A percentile compares a stretch with the other conserved stretches of the same genome.
Evolutionary conservation across 371 early-diverging fungal species (phyloP).

Genomic region (Syncephalastrum monosporum): DNA sequence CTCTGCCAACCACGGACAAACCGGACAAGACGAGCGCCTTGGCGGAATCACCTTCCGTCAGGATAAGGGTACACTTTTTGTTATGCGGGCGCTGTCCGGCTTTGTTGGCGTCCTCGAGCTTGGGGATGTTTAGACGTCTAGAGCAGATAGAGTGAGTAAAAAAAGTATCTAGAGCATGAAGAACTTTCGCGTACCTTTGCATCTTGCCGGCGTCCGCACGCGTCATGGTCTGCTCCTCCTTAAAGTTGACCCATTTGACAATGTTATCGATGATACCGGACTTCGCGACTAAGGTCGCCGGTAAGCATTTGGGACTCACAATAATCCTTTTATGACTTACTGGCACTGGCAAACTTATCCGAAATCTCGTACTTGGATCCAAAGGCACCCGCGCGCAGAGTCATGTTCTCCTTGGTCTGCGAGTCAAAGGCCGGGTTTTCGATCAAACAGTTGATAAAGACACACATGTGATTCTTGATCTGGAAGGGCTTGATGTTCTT

Average conservation of each 20-base stretch:
- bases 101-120: conserved; percentile 98
- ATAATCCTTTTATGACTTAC: conserved; percentile 21
- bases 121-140: conserved; percentile 86
- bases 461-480: conserved; percentile 90
- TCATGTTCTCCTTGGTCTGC: conserved; percentile 99
- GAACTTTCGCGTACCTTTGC: conserved; percentile 15
- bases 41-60: conserved; percentile 99
- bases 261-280: conserved; percentile 90
- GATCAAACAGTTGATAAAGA: conserved; percentile 97
- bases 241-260: conserved; percentile 76
- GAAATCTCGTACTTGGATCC: conserved; percentile 84
- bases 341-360: conserved; percentile 85
- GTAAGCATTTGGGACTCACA: conserved; percentile 1
- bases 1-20: conserved; percentile 92
- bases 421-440: conserved; percentile 99
- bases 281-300: conserved; percentile 50
- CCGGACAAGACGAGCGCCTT: conserved; percentile 97
- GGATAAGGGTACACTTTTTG: conserved; percentile 92
- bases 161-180: background rate
- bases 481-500: conserved; percentile 80
- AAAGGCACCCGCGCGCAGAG: conserved; percentile 81
- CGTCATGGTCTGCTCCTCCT: conserved; percentile 85
- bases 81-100: conserved; percentile 85
- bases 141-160: background rate
- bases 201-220: conserved; percentile 92